Base-by-base conservation (phyloP, 331 rosid species). In the Telfairia occidentalis region DNA sequence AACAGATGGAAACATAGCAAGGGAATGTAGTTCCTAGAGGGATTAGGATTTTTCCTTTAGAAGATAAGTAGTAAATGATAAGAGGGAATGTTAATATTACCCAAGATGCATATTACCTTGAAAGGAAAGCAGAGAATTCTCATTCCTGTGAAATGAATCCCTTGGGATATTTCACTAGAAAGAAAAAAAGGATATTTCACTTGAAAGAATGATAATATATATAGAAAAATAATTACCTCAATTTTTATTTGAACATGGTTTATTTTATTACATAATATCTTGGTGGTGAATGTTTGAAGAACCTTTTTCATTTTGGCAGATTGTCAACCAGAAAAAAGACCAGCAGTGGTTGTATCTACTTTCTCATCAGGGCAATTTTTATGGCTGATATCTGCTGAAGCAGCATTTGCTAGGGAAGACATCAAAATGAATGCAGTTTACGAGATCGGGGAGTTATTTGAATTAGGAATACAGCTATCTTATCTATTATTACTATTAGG, bases 381-480 rank as follows among this genome's bases (percentile, higher is more conserved):
- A 45, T 83, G 91, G 82, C 54, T 88, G 78, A 34, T 87, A 75
- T 82, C 84, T 74, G 84, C 92, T 35, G 88, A 80, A 78, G 71
- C 81, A 84, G 92, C 96, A 26, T 82, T 58, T 53, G 96, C 97
- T 65, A 88, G 76, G 32, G 83, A 84, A 65, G 75, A 80, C 26
- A 43, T 81, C 26, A 86, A 71, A 85, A n/a, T 81, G 74, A 94
- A 94, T 73, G 84, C 57, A 10, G 78, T 91, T 35, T 94, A 88
- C 78, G 92, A 91, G 82, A 83, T 83, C 0, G 95, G 89, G 46
- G 98, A 94, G 78, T 82, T 89, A 63, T 91, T 94, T 82, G 98
- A 94, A 83, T 81, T 94, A 76, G 90, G 97, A 74, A 94, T 94
- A 84, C 98, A 91, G 79, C 87, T 94, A 76, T 80, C 91, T 73